A percentile compares a stretch with the other conserved stretches of the same genome.
Conservation (phyloP, 2,329 filamentous ascomycete species). For the Alternaria sp. region DNA sequence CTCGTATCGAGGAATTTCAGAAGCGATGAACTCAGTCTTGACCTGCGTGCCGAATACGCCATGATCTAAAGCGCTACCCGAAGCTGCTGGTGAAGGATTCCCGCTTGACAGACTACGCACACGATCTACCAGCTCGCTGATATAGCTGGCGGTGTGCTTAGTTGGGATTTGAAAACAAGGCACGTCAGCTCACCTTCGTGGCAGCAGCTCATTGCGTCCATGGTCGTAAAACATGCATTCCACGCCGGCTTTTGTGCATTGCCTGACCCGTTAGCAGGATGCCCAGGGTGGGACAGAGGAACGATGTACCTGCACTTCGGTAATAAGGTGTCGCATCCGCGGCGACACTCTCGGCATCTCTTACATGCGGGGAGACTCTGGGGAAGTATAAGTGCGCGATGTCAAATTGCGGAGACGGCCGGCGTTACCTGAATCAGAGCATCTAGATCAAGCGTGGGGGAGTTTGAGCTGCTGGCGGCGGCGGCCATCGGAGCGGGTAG, state of each 20-base stretch:
- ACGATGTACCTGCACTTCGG: conserved; percentile 43
- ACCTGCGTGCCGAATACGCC: conserved; percentile 7
- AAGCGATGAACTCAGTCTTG: conserved; percentile 24
- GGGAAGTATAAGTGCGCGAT: conserved; percentile 17
- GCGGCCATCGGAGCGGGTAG: conserved; percentile 24
- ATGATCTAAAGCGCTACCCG: conserved; percentile 24
- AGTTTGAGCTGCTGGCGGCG: conserved; percentile 12
- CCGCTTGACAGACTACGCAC: conserved; percentile 37
- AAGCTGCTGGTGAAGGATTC: conserved; percentile 31
- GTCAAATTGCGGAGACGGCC: conserved; percentile 3
- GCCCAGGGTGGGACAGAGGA: conserved; percentile 1
- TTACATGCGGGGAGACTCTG: conserved; percentile 47
- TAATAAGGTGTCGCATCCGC: conserved; percentile 48
- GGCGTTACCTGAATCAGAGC: conserved; percentile 34
- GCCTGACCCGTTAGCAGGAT: conserved; percentile 30
- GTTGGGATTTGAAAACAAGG: neutral
- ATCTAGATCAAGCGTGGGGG: conserved; percentile 29
- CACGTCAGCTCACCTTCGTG: conserved; percentile 35
- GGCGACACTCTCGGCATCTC: conserved; percentile 47
- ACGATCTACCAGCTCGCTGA: conserved; percentile 47
- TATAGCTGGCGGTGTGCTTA: conserved; percentile 43
- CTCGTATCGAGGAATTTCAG: conserved; percentile 34
- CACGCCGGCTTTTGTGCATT: conserved; percentile 48
- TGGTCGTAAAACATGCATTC: conserved; percentile 49
- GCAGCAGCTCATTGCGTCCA: conserved; percentile 40